These are phyloP conservation scores for Linnemannia schmuckeri DNA, from an alignment of 192 early-diverging fungal species.

Conservation along the genomic window DNA sequence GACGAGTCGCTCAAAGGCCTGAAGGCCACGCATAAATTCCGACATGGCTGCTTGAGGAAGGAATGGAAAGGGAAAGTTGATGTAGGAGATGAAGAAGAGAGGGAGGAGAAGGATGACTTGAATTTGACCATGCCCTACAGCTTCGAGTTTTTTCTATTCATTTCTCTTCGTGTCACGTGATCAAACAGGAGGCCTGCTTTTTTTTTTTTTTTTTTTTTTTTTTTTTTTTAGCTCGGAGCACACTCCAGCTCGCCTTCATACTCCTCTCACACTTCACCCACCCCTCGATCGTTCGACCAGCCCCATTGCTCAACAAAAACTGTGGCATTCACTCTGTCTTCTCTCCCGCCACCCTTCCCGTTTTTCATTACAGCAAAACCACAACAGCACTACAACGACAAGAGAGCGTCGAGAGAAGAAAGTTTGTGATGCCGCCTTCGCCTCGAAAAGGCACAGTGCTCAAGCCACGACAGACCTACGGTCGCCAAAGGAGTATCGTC, in stretches of 20 bases:
- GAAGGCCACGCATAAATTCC: conserved; percentile 42
- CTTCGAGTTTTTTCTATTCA: no score
- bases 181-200: no score
- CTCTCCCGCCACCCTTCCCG: not conserved
- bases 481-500: conserved; percentile 28
- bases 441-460: conserved; percentile 22
- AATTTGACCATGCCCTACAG: no score
- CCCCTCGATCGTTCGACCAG: no score
- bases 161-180: no score
- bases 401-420: not conserved
- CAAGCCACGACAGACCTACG: conserved; percentile 38
- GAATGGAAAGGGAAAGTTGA: not conserved
- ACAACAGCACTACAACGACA: not conserved
- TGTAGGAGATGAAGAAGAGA: not conserved
- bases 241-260: no score
- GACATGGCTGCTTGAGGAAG: conserved; percentile 23
- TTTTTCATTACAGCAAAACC: not conserved
- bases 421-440: conserved; percentile 8
- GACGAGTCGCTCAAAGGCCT: conserved; percentile 49
- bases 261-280: not conserved
- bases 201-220: not conserved
- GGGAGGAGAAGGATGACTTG: not conserved
- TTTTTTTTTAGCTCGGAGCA: not conserved
- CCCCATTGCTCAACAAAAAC: no score
- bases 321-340: not conserved